Percentiles rank a stretch among this genome's conserved stretches.
These are phyloP conservation scores for Dictyostelium citrinum DNA, from an alignment of 78 protist genomes.

Conservation along the genomic window DNA sequence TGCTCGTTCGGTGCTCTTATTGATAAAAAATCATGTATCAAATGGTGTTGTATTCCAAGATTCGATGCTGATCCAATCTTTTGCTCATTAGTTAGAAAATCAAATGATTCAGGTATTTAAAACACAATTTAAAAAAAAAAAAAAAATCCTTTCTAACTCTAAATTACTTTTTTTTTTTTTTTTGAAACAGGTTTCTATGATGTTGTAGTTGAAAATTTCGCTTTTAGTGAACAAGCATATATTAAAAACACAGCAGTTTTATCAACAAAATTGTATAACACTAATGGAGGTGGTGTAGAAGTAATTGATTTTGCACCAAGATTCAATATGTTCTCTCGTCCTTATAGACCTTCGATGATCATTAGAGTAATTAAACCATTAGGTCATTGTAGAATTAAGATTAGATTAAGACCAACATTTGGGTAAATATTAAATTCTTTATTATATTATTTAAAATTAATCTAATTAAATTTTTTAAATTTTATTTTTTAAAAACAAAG, in stretches of 20 bases:
- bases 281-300: slow-evolving; percentile 64
- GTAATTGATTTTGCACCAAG: slow-evolving; percentile 82
- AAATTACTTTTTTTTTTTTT: neutral
- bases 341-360: slow-evolving; percentile 73
- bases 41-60: slow-evolving; percentile 84
- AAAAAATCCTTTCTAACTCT: neutral
- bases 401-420: slow-evolving; percentile 81
- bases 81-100: slow-evolving; percentile 73
- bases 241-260: slow-evolving; percentile 76
- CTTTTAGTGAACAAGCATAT: slow-evolving; percentile 73
- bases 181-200: slow-evolving; percentile 84
- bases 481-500: no score
- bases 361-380: slow-evolving; percentile 66
- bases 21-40: slow-evolving; percentile 60
- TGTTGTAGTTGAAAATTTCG: slow-evolving; percentile 64
- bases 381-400: slow-evolving; percentile 70
- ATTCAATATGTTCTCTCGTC: slow-evolving; percentile 70
- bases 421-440: no score
- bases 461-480: no score
- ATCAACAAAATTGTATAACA: slow-evolving; percentile 49
- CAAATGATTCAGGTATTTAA: slow-evolving; percentile 50
- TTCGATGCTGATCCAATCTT: slow-evolving; percentile 89
- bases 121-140: neutral
- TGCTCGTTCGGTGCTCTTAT: slow-evolving; percentile 75
- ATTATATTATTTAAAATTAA: no score